These are phyloP conservation scores for Pseudogymnoascus sp. DNA, from an alignment of 2,329 filamentous ascomycete species.

Conservation along the genomic window DNA sequence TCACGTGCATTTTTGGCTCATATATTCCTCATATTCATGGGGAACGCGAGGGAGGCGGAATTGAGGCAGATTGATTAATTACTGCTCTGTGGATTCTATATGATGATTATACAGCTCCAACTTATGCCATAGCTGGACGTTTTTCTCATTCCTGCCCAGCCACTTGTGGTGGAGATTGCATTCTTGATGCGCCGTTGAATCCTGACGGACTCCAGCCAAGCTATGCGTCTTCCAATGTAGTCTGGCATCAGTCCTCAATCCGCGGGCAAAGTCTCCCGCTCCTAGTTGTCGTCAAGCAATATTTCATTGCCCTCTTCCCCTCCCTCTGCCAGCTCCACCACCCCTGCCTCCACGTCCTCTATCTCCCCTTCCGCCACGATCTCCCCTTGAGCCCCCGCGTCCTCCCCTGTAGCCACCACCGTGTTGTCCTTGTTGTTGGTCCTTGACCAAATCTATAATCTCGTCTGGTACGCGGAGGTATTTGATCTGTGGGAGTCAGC, in stretches of 20 bases:
- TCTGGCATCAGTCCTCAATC: background rate
- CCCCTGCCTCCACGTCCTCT: slow-evolving; percentile 43
- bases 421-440: slow-evolving; percentile 72
- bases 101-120: slow-evolving; percentile 6
- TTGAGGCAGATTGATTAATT: background rate
- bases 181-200: slow-evolving; percentile 3
- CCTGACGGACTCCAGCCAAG: slow-evolving; percentile 1
- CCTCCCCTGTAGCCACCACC: slow-evolving; percentile 57
- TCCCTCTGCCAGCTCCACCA: slow-evolving; percentile 32
- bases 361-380: slow-evolving; percentile 47
- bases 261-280: slow-evolving; percentile 18
- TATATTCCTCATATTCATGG: slow-evolving; percentile 3
- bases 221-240: slow-evolving; percentile 5
- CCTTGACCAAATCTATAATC: slow-evolving; percentile 89
- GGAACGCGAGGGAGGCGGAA: background rate
- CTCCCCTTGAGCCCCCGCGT: slow-evolving; percentile 47
- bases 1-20: background rate
- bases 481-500: slow-evolving; percentile 66
- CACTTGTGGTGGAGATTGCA: background rate
- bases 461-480: slow-evolving; percentile 94
- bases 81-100: slow-evolving; percentile 5
- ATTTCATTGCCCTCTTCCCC: slow-evolving; percentile 14
- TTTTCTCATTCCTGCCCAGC: background rate
- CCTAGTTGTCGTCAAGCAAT: slow-evolving; percentile 8
- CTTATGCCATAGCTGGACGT: background rate